These are phyloP conservation scores for Eimeria tenella DNA, from an alignment of 169 alveolate genomes.

Conservation along the genomic window DNA sequence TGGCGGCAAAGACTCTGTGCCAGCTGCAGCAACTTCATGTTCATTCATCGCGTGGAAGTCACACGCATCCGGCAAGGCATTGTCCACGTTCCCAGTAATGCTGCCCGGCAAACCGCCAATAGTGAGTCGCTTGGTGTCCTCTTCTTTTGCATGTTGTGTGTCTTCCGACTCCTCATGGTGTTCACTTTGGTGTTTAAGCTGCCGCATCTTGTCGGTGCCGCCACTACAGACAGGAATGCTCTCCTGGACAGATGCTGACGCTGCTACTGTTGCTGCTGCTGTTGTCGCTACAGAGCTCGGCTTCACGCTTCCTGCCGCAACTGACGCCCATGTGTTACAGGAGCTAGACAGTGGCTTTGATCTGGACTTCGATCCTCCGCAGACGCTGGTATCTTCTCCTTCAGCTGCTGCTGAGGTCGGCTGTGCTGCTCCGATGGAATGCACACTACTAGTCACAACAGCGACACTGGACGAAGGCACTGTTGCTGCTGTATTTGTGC, in stretches of 20 bases:
- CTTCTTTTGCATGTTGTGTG: background rate
- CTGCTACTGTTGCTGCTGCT: slow-evolving; percentile 47
- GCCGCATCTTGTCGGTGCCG: background rate
- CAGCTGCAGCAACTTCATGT: background rate
- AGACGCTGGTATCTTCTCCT: background rate
- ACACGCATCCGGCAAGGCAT: background rate
- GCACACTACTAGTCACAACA: slow-evolving; percentile 15
- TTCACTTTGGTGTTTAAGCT: slow-evolving; percentile 21
- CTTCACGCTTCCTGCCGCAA: slow-evolving; percentile 76
- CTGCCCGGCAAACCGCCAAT: background rate
- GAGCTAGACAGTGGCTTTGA: background rate
- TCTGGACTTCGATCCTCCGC: background rate
- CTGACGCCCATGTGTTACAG: slow-evolving; percentile 75
- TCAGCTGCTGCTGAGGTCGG: slow-evolving; percentile 10
- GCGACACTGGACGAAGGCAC: slow-evolving; percentile 11
- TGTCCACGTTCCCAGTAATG: background rate
- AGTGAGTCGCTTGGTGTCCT: slow-evolving; percentile 13
- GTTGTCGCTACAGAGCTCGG: slow-evolving; percentile 49
- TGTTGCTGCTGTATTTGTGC: slow-evolving; percentile 46
- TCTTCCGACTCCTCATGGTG: slow-evolving; percentile 13
- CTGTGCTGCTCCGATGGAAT: slow-evolving; percentile 13
- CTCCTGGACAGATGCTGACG: slow-evolving; percentile 22
- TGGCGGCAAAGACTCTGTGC: background rate
- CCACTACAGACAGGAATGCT: slow-evolving; percentile 10
- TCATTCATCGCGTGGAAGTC: background rate